Conservation (phyloP, 306 rosid species). For the Neltuma alba region DNA sequence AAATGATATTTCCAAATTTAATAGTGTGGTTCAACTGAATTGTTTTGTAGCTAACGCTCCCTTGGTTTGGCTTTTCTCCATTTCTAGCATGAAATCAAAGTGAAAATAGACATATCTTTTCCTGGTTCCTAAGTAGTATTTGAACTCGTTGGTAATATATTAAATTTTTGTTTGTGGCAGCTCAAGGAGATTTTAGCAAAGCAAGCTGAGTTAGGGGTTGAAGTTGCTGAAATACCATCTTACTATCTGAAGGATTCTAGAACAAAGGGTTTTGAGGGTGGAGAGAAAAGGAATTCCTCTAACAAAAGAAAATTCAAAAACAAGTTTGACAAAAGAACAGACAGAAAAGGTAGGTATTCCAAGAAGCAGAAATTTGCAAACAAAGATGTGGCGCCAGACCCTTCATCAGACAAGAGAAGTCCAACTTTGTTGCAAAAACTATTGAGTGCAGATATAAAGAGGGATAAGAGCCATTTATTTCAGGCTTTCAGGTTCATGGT, state of each 20-base stretch:
- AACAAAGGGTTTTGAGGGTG: conserved; percentile 41
- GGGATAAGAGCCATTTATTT: conserved; percentile 64
- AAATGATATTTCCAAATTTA: conserved; percentile 10
- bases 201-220: conserved; percentile 92
- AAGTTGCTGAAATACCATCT: conserved; percentile 93
- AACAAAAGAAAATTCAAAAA: conserved; percentile 51
- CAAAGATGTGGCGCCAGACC: conserved; percentile 26
- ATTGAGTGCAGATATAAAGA: conserved; percentile 65
- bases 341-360: conserved; percentile 42
- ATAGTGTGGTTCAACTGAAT: conserved; percentile 13
- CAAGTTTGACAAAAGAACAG: conserved; percentile 48
- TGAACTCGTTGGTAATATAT: neutral
- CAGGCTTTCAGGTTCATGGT: conserved; percentile 90
- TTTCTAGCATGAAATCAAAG: conserved; percentile 8
- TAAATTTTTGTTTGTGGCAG: conserved; percentile 50
- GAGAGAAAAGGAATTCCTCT: conserved; percentile 36
- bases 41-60: neutral
- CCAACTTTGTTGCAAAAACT: conserved; percentile 85
- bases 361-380: conserved; percentile 61
- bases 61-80: neutral
- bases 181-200: conserved; percentile 83
- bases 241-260: conserved; percentile 58
- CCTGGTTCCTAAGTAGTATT: neutral
- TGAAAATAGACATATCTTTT: neutral
- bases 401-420: conserved; percentile 41